Evolutionary conservation across 306 rosid species (phyloP).

Genomic region (Vachellia collinsii): DNA sequence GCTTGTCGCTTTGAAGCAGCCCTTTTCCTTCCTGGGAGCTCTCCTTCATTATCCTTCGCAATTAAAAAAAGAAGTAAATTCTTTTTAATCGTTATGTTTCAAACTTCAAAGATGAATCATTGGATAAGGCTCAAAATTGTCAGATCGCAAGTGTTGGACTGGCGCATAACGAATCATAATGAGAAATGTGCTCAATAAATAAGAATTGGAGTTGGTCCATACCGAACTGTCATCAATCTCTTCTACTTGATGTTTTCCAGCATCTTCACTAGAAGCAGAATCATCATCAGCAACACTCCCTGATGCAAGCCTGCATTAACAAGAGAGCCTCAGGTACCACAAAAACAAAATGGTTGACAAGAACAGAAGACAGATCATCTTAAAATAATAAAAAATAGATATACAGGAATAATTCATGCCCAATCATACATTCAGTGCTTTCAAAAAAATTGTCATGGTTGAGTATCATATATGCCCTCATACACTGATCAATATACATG

Average conservation of each 20-base stretch:
- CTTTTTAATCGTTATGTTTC: slow-evolving; percentile 18
- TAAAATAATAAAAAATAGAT: background rate
- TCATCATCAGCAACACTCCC: slow-evolving; percentile 54
- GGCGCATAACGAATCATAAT: slow-evolving; percentile 16
- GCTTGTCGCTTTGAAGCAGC: slow-evolving; percentile 90
- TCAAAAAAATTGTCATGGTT: too few relatives aligned
- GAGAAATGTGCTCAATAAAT: background rate
- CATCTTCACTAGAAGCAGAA: slow-evolving; percentile 74
- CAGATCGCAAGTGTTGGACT: slow-evolving; percentile 26
- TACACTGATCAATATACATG: slow-evolving; percentile 14
- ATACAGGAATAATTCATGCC: background rate
- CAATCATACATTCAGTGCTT: slow-evolving; percentile 31
- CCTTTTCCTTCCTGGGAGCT: slow-evolving; percentile 64
- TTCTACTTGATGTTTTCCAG: slow-evolving; percentile 49
- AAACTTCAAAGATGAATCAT: slow-evolving; percentile 13
- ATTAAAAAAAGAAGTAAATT: slow-evolving; percentile 32
- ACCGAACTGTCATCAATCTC: slow-evolving; percentile 83
- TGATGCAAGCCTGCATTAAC: slow-evolving; percentile 74
- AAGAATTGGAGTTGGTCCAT: slow-evolving; percentile 40
- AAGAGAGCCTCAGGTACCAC: slow-evolving; percentile 3
- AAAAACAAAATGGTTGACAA: background rate
- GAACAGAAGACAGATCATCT: background rate
- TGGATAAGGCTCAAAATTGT: slow-evolving; percentile 27
- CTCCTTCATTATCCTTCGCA: slow-evolving; percentile 74
- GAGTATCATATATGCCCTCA: background rate